Evolutionary conservation across 805 yeast species (phyloP).

Genomic region (Starmerella potacharoeniae): DNA sequence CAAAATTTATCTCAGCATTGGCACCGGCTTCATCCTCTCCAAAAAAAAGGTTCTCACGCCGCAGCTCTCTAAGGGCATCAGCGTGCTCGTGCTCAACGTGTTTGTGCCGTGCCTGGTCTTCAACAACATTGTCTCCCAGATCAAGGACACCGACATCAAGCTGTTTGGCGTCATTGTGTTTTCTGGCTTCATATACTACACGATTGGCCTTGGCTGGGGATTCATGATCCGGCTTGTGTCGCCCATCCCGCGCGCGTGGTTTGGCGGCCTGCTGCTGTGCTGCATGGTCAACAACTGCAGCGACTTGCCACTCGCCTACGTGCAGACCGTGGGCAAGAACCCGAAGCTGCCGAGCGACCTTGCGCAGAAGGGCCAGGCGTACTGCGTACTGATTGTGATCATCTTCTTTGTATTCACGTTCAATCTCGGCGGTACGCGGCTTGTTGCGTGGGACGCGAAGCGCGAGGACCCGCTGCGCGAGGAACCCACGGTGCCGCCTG

Average conservation of each 20-base stretch:
- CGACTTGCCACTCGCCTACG: conserved; percentile 77
- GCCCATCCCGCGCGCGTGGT: conserved; percentile 60
- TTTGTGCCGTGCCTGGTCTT: conserved; percentile 68
- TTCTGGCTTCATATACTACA: conserved; percentile 36
- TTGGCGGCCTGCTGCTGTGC: conserved; percentile 61
- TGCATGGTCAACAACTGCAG: conserved; percentile 70
- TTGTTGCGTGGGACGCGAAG: conserved; percentile 61
- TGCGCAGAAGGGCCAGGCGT: conserved; percentile 70
- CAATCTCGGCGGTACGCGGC: conserved; percentile 61
- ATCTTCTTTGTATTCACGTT: conserved; percentile 58
- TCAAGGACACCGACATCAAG: conserved; percentile 57
- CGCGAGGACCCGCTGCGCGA: conserved; percentile 19
- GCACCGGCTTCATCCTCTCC: conserved; percentile 55
- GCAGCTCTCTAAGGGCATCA: conserved; percentile 36
- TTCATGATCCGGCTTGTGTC: conserved; percentile 36
- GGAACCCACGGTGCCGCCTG: conserved; percentile 21
- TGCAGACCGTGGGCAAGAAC: conserved; percentile 51
- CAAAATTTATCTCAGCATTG: conserved; percentile 64
- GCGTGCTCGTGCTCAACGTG: conserved; percentile 56
- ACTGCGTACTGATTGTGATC: conserved; percentile 64
- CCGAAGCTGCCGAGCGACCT: conserved; percentile 44
- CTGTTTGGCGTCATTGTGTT: conserved; percentile 54
- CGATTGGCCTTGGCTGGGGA: conserved; percentile 36
- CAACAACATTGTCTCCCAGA: conserved; percentile 54
- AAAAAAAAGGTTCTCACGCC: conserved; percentile 45